phyloP scores from a whole-genome alignment of 306 rosid genomes.

The Crotalaria pallida region DNA sequence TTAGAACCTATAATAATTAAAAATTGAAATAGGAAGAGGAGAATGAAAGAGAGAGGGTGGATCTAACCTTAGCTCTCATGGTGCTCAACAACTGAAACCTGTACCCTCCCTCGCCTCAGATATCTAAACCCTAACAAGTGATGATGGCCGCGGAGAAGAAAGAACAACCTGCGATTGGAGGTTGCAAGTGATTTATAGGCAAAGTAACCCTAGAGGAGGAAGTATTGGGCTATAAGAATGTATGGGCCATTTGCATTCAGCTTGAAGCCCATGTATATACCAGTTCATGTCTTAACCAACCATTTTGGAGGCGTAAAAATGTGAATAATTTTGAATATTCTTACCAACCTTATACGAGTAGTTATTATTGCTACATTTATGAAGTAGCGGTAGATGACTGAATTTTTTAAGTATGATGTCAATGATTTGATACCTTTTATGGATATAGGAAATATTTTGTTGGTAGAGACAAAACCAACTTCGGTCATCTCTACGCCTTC shows the following conservation, averaged over 20 bases:
- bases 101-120: background rate
- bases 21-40: background rate
- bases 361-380: too few relatives aligned
- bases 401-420: too few relatives aligned
- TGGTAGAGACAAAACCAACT: too few relatives aligned
- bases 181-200: conserved; percentile 16
- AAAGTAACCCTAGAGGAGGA: conserved; percentile 19
- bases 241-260: background rate
- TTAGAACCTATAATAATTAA: background rate
- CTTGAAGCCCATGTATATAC: too few relatives aligned
- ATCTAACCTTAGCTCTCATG: conserved; percentile 72
- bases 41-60: background rate
- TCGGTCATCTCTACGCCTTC: too few relatives aligned
- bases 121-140: background rate
- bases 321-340: too few relatives aligned
- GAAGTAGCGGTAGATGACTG: too few relatives aligned
- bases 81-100: background rate
- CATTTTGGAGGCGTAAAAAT: too few relatives aligned
- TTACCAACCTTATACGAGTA: too few relatives aligned
- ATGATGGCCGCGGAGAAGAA: background rate
- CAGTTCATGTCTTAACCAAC: too few relatives aligned
- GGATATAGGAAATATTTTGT: too few relatives aligned
- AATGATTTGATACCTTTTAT: too few relatives aligned
- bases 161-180: fast-evolving
- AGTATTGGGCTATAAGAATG: conserved; percentile 21